phyloP scores from a whole-genome alignment of 1,284 basidiomycete species.

The Bjerkandera adusta region DNA sequence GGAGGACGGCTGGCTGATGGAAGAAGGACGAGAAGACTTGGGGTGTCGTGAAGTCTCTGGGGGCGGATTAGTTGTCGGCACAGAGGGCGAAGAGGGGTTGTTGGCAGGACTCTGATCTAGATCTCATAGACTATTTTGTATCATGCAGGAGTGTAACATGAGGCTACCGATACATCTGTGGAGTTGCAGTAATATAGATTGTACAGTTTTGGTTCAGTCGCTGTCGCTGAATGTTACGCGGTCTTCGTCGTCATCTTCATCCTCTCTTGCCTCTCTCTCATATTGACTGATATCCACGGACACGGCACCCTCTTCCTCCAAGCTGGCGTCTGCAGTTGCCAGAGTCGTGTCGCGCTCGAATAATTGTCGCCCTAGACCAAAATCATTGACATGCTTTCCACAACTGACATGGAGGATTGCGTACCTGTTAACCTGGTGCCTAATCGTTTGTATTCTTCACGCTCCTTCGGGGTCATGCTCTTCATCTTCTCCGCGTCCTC shows the following conservation, averaged over 20 bases:
- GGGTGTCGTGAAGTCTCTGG: slow-evolving; percentile 45
- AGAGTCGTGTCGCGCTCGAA: slow-evolving; percentile 81
- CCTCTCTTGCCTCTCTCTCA: slow-evolving; percentile 60
- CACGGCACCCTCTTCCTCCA: slow-evolving; percentile 80
- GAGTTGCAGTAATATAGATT: slow-evolving; percentile 19
- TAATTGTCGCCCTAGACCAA: slow-evolving; percentile 79
- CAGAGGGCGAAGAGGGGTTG: slow-evolving; percentile 36
- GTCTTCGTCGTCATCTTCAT: slow-evolving; percentile 63
- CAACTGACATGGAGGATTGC: no score
- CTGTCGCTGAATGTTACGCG: slow-evolving; percentile 78
- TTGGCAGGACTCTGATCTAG: slow-evolving; percentile 38
- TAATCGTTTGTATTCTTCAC: slow-evolving; percentile 81
- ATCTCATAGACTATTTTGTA: background rate
- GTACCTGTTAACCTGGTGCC: slow-evolving; percentile 69
- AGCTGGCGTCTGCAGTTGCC: slow-evolving; percentile 65
- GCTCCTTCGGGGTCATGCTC: slow-evolving; percentile 77
- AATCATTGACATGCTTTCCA: no score
- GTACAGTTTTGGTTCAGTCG: slow-evolving; percentile 53
- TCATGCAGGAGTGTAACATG: background rate
- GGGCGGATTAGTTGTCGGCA: slow-evolving; percentile 36
- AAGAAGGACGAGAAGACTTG: slow-evolving; percentile 48
- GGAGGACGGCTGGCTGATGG: slow-evolving; percentile 57
- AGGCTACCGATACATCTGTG: background rate
- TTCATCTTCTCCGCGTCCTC: slow-evolving; percentile 86
- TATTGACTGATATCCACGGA: slow-evolving; percentile 89